Conservation (phyloP, 2,329 filamentous ascomycete species). For the Colletotrichum horii region DNA sequence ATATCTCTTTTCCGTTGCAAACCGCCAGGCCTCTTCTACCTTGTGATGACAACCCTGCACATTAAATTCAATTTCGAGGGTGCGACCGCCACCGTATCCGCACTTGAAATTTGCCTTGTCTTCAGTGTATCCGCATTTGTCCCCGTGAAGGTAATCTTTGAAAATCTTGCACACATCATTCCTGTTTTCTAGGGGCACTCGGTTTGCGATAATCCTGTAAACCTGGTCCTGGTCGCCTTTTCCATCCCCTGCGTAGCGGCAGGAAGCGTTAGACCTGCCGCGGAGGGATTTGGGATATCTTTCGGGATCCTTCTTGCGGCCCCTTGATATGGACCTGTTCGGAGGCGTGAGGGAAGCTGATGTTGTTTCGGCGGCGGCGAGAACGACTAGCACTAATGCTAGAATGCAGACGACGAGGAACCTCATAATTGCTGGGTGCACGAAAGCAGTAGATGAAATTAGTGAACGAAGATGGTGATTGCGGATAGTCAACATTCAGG, state of each 20-base stretch:
- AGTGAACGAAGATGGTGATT: neutral
- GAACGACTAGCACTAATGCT: neutral
- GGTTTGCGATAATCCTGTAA: neutral
- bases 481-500: neutral
- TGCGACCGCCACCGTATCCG: neutral
- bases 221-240: neutral
- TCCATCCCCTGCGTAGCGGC: neutral
- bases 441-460: neutral
- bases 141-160: neutral
- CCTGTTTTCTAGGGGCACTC: neutral
- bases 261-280: neutral
- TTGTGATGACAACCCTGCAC: neutral
- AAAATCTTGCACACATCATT: neutral
- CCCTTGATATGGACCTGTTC: neutral
- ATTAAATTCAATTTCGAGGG: neutral
- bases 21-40: neutral
- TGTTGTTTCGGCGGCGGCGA: neutral
- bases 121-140: neutral
- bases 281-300: neutral
- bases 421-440: neutral
- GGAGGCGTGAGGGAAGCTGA: neutral
- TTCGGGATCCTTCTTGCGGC: neutral
- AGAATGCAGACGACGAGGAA: neutral
- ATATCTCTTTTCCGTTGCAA: neutral
- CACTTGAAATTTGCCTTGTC: neutral